Percentiles rank a stretch among this genome's conserved stretches.
Evolutionary conservation across 257 asterid genomes (phyloP).

Genomic region (Fraxinus americana): DNA sequence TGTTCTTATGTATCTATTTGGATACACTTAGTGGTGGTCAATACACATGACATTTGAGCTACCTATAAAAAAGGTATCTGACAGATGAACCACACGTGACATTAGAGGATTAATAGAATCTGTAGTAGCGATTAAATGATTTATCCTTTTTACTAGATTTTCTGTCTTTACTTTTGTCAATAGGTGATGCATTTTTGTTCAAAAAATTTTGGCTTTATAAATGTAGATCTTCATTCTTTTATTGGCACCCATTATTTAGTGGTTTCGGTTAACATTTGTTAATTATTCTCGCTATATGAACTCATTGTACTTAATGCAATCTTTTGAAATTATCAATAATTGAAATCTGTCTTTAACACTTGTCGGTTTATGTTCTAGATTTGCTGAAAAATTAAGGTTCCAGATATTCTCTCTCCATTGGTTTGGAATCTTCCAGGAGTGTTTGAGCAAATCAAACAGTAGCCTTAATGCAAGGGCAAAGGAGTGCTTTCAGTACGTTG

Average conservation of each 20-base stretch:
- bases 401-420: constrained; percentile 17
- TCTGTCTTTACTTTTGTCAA: neutral
- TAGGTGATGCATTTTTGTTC: neutral
- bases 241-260: neutral
- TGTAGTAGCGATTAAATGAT: neutral
- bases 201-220: neutral
- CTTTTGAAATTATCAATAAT: neutral
- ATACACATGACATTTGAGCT: neutral
- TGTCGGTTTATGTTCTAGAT: constrained; percentile 45
- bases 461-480: neutral
- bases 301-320: neutral
- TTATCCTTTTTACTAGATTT: neutral
- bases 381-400: constrained; percentile 32
- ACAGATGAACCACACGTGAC: constrained; percentile 1
- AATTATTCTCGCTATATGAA: no score
- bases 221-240: neutral
- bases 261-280: no score
- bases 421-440: constrained; percentile 8
- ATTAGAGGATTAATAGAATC: neutral
- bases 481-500: neutral
- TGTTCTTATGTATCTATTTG: neutral
- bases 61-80: neutral
- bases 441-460: no score
- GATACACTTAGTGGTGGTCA: neutral
- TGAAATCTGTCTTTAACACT: neutral